Percentiles rank a stretch among this genome's conserved stretches.
Conservation (phyloP, 495 filamentous ascomycete species). For the Antarctomyces pellizariae region DNA sequence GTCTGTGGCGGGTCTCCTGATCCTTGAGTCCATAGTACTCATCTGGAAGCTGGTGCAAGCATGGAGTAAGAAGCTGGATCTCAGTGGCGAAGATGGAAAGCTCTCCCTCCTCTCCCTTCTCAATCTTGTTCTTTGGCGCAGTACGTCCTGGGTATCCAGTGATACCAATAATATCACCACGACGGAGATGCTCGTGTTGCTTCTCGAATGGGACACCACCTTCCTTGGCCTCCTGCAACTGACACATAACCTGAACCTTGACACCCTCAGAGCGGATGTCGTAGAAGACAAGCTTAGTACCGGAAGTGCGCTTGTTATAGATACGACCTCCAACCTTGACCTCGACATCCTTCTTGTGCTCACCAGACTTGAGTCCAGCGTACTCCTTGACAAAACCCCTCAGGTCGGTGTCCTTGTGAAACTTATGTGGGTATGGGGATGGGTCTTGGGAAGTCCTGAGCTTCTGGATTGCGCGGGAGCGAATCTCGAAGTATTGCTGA, state of each 20-base stretch:
- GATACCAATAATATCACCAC: conserved; percentile 81
- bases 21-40: conserved; percentile 90
- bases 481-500: conserved; percentile 96
- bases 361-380: conserved; percentile 59
- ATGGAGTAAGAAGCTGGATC: conserved; percentile 67
- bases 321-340: conserved; percentile 66
- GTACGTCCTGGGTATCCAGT: conserved; percentile 77
- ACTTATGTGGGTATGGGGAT: conserved; percentile 95
- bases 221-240: conserved; percentile 41
- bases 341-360: conserved; percentile 44
- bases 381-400: conserved; percentile 54
- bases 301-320: conserved; percentile 65
- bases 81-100: conserved; percentile 83
- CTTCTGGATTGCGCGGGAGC: conserved; percentile 63
- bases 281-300: conserved; percentile 81
- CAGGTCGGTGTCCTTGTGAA: conserved; percentile 61
- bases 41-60: conserved; percentile 77
- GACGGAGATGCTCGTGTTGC: conserved; percentile 73
- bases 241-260: conserved; percentile 79
- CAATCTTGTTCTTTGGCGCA: conserved; percentile 55
- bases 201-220: conserved; percentile 44
- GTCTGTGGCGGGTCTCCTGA: conserved; percentile 73
- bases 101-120: conserved; percentile 53
- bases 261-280: conserved; percentile 67
- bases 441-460: conserved; percentile 57